Conservation (phyloP, 2,329 filamentous ascomycete species). For the Talaromyces sp. region DNA sequence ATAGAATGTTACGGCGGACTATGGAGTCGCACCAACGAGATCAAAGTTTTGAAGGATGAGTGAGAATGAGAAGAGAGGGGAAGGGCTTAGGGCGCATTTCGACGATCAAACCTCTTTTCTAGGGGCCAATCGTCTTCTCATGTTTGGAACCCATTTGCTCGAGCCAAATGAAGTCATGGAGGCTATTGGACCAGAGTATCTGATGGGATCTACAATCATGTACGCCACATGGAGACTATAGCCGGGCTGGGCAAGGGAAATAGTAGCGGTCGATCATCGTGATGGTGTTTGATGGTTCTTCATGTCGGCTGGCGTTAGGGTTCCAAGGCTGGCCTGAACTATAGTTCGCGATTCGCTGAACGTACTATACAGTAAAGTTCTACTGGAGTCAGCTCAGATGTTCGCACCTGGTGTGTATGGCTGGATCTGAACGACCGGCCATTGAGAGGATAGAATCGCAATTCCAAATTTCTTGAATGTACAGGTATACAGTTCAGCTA, state of each 20-base stretch:
- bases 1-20: too few species aligned
- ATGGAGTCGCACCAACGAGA: neutral
- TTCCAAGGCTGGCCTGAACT: neutral
- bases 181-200: constrained; percentile 1
- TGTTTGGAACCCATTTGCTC: neutral
- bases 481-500: neutral
- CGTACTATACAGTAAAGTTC: neutral
- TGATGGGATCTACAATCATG: neutral
- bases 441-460: neutral
- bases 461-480: neutral
- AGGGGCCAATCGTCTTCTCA: constrained; percentile 2
- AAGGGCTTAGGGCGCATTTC: neutral
- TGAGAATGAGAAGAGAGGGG: neutral
- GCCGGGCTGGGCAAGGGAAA: constrained; percentile 3
- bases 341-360: neutral
- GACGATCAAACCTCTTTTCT: neutral
- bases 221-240: neutral
- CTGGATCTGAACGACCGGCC: neutral
- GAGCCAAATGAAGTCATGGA: neutral
- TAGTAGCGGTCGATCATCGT: constrained; percentile 8
- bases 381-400: neutral
- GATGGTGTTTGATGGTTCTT: neutral
- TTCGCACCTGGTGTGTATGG: neutral
- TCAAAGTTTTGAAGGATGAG: constrained; percentile 8
- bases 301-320: neutral